Conservation (phyloP, 108 stramenopile genomes). For the Pseudonitzschia delicatissima region DNA sequence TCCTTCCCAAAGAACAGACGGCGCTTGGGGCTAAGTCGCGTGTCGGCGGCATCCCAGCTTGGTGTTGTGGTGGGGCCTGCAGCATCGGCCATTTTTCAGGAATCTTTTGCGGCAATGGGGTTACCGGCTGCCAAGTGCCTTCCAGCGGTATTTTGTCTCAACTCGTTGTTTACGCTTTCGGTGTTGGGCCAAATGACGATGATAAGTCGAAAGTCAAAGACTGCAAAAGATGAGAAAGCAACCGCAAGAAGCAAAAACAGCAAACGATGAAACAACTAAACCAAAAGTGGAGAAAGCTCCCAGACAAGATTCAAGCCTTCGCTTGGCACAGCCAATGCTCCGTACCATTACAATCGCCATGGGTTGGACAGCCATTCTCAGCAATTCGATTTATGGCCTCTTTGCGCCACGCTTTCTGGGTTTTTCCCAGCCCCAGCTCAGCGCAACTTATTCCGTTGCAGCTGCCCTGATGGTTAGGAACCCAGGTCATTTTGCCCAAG, state of each 20-base stretch:
- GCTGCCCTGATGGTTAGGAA: conserved; percentile 20
- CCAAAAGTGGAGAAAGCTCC: not conserved
- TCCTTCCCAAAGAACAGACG: conserved; percentile 4
- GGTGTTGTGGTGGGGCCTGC: conserved; percentile 34
- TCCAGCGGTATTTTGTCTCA: conserved; percentile 23
- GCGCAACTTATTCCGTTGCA: conserved; percentile 20
- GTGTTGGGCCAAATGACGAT: conserved; percentile 6
- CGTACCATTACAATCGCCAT: conserved; percentile 27
- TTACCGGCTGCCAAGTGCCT: conserved; percentile 11
- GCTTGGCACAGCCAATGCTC: conserved; percentile 15
- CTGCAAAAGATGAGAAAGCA: not conserved
- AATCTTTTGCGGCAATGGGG: conserved; percentile 9
- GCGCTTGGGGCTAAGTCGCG: conserved; percentile 23
- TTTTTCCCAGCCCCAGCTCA: conserved; percentile 23
- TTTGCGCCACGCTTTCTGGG: conserved; percentile 33
- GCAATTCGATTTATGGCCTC: conserved; percentile 28
- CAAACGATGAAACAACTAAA: not conserved
- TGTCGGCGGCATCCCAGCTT: conserved; percentile 30
- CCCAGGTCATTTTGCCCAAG: conserved; percentile 25
- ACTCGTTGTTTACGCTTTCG: conserved; percentile 4
- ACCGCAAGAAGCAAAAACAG: not conserved
- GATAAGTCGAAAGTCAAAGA: not conserved
- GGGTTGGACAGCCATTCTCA: conserved; percentile 30
- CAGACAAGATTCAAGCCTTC: not conserved
- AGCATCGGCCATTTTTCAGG: conserved; percentile 21